A percentile compares a stretch with the other conserved stretches of the same genome.
Evolutionary conservation across 306 rosid species (phyloP).

Genomic region (Aeschynomene evenia): DNA sequence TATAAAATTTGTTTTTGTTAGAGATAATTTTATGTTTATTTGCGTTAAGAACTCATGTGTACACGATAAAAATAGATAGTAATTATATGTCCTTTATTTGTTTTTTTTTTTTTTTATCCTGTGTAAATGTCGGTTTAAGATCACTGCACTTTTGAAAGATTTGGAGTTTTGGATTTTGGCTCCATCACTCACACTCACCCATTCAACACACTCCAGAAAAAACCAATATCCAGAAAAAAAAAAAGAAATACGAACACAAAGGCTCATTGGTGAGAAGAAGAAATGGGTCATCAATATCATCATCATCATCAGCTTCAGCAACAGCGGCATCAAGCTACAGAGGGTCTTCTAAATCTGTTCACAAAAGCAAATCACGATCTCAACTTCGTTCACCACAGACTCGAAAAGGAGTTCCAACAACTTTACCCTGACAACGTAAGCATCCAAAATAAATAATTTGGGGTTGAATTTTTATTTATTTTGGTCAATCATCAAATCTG

Average conservation of each 20-base stretch:
- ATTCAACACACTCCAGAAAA: neutral
- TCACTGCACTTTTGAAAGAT: neutral
- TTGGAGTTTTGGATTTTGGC: neutral
- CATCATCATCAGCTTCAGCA: neutral
- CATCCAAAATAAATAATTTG: neutral
- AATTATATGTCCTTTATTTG: no score
- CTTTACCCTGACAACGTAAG: slow-evolving; percentile 73
- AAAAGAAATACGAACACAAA: neutral
- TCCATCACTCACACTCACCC: neutral
- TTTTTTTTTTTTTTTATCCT: no score
- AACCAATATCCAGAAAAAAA: no score
- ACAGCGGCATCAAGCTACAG: slow-evolving; percentile 67
- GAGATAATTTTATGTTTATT: no score
- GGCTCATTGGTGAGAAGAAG: neutral
- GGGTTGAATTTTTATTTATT: no score
- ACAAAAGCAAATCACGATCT: slow-evolving; percentile 84
- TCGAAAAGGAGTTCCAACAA: slow-evolving; percentile 79
- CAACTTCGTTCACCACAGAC: slow-evolving; percentile 46
- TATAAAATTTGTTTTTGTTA: no score
- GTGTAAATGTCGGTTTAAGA: neutral
- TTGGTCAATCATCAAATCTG: neutral
- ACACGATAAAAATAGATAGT: no score
- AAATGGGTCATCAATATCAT: slow-evolving; percentile 45
- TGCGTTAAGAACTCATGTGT: no score
- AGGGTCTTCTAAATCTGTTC: slow-evolving; percentile 64